Evolutionary conservation across 306 rosid genomes (phyloP), one percentile per base, ranked within the genome.

Genomic region (Cucumis sativus): DNA sequence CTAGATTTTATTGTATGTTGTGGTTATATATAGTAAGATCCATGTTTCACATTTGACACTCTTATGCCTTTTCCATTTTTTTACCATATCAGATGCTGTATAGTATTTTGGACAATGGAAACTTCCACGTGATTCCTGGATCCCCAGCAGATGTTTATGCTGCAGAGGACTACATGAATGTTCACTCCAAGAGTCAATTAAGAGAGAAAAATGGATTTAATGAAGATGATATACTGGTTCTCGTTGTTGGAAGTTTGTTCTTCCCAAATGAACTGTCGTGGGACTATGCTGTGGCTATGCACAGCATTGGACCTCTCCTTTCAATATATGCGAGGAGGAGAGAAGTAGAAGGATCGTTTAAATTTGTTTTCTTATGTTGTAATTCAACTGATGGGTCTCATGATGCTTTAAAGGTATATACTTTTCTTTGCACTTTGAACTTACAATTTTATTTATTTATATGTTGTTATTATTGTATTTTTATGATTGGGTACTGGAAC

Each of bases 201-300:
- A 89, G 92, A 82, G 84, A 88, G 80, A 77, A 60, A 63, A 83
- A 82, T 55, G 91, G 93, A 83, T 89, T 89, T 70, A 74, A 82
- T 75, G 83, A 81, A 83, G 82, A 82, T 79, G 99, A 95, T 84
- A 74, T 89, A 81, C 81, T 92, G 84, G 91, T 95, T 83, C 82
- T 95, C 75, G 89, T 95, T 73, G 87, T 92, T 75, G 97, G 99
- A 79, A 95, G 96, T 79, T 84, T 96, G 77, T 81, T 89, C 83
- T 91, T 88, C 86, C 88, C 84, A 68, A 84, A 86, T 84, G 86
- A 91, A 77, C 84, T 85, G 75, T 86, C 97, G 16, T 89, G 97
- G 98, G 97, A 90, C 83, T 89, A 89, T 90, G 92, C 97, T 56
- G 96, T 92, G 84, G 97, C 93, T n/a, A 92, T 92, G 97, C 97